Conservation (phyloP, 495 filamentous ascomycete species). For the Hypoxylon crocopeplum region DNA sequence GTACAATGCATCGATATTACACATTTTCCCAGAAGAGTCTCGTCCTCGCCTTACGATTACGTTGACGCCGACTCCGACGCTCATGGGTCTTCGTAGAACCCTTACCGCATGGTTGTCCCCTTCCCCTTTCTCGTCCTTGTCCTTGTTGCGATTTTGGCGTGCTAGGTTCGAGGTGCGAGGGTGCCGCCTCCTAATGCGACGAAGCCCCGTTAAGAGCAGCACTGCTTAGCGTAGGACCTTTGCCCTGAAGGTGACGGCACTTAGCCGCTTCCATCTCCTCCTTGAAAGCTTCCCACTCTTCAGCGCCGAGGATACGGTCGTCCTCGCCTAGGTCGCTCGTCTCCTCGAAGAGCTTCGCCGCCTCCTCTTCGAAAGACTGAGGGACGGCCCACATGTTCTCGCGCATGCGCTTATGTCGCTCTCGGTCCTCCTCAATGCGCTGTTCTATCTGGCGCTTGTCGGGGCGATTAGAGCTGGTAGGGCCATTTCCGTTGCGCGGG, state of each 20-base stretch:
- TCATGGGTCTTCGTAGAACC: too few relatives aligned
- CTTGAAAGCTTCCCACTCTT: slow-evolving; percentile 72
- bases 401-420: slow-evolving; percentile 87
- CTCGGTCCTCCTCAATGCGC: slow-evolving; percentile 94
- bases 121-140: too few relatives aligned
- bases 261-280: slow-evolving; percentile 13
- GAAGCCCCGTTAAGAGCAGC: slow-evolving; percentile 9
- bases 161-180: background rate
- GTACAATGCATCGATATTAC: slow-evolving; percentile 10
- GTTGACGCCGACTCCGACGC: too few relatives aligned
- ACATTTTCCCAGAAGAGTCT: too few relatives aligned
- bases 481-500: slow-evolving; percentile 42
- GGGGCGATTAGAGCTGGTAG: slow-evolving; percentile 53
- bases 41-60: too few relatives aligned
- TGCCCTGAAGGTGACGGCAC: slow-evolving; percentile 16
- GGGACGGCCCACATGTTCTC: slow-evolving; percentile 91
- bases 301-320: slow-evolving; percentile 72
- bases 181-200: slow-evolving; percentile 29
- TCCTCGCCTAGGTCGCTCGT: slow-evolving; percentile 83
- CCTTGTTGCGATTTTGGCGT: too few relatives aligned
- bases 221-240: background rate
- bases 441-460: slow-evolving; percentile 93
- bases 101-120: too few relatives aligned
- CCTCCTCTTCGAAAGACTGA: slow-evolving; percentile 70
- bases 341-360: slow-evolving; percentile 73